Evolutionary conservation across 345 rosid species (phyloP), one percentile per base, ranked within the genome.

Genomic region (Schrenkiella parvula): DNA sequence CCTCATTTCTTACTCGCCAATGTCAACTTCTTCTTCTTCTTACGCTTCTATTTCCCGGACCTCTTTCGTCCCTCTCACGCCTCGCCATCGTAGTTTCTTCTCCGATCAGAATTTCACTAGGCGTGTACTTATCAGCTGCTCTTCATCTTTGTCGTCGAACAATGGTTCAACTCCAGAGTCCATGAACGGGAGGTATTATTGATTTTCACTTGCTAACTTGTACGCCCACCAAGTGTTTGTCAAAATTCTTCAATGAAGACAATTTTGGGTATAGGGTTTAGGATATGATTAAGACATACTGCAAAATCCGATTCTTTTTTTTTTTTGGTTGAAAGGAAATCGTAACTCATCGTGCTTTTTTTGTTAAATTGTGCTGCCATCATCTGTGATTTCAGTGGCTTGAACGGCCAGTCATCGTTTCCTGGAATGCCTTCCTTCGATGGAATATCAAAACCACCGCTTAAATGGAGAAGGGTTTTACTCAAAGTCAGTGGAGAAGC

Each of bases 401-500:
- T 75, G 66, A 75, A 51, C 79, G 84, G 97, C 66, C 81, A 83
- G 65, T 73, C 86, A 41, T 85, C 84, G 35, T 66, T 81, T 71
- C 44, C 93, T 58, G 66, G 91, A 32, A 69, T 86, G 80, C 66
- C 83, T 79, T 70, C 87, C 39, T 84, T 82, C 57, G 89, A 85
- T 50, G 81, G 79, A 43, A 57, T 78, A 34, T 73, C 88, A 1
- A 83, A 80, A 9, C 83, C 84, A 47, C 81, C 96, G 41, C 71
- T 69, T 77, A 93, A 80, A 77, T 93, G 98, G 97, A 87, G 61
- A 76, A 91, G 98, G 80, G 98, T 89, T 64, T 85, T 91, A 82
- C 98, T 93, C 66, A 93, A 93, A 83, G 98, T 91, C 41, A 93
- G 96, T 53, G 97, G 96, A 64, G 97, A 93, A 87, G 99, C 99